Evolutionary conservation across 495 filamentous ascomycete species (phyloP).

Genomic region (Aspergillus steynii): DNA sequence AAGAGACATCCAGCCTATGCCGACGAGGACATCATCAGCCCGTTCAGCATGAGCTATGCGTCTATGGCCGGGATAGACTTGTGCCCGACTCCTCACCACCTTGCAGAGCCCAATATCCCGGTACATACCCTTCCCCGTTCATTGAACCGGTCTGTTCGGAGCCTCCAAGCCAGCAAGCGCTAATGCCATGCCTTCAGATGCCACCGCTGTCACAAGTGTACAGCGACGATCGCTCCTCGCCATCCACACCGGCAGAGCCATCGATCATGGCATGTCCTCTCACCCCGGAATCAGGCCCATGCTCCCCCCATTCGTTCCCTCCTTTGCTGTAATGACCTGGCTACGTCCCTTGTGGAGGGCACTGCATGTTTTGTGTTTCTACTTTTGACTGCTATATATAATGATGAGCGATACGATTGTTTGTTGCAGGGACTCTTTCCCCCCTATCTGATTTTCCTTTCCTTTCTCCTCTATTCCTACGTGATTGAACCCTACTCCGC

Average conservation of each 20-base stretch:
- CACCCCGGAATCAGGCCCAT: slow-evolving; percentile 39
- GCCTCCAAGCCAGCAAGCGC: slow-evolving; percentile 28
- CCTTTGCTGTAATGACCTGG: slow-evolving; percentile 7
- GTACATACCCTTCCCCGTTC: slow-evolving; percentile 50
- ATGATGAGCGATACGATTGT: slow-evolving; percentile 17
- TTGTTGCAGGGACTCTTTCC: neutral
- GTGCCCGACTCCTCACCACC: slow-evolving; percentile 40
- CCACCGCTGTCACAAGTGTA: slow-evolving; percentile 83
- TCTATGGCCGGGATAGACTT: slow-evolving; percentile 76
- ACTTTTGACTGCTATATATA: slow-evolving; percentile 11
- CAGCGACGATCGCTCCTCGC: slow-evolving; percentile 70
- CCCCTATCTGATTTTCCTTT: neutral
- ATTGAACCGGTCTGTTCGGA: slow-evolving; percentile 47
- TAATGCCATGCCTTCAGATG: slow-evolving; percentile 58
- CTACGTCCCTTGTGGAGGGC: slow-evolving; percentile 3
- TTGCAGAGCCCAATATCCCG: slow-evolving; percentile 36
- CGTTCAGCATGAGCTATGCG: slow-evolving; percentile 75
- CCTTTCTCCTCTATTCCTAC: no score
- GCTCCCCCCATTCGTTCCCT: slow-evolving; percentile 33
- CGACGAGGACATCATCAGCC: slow-evolving; percentile 68
- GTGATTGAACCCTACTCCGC: no score
- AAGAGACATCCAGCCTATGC: slow-evolving; percentile 37
- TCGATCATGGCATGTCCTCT: slow-evolving; percentile 39
- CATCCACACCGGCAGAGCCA: slow-evolving; percentile 39
- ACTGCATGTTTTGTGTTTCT: slow-evolving; percentile 12